Percentiles rank a stretch among this genome's conserved stretches.
phyloP scores from a whole-genome alignment of 2,329 filamentous ascomycete species.

The Paradendryphiella salina region DNA sequence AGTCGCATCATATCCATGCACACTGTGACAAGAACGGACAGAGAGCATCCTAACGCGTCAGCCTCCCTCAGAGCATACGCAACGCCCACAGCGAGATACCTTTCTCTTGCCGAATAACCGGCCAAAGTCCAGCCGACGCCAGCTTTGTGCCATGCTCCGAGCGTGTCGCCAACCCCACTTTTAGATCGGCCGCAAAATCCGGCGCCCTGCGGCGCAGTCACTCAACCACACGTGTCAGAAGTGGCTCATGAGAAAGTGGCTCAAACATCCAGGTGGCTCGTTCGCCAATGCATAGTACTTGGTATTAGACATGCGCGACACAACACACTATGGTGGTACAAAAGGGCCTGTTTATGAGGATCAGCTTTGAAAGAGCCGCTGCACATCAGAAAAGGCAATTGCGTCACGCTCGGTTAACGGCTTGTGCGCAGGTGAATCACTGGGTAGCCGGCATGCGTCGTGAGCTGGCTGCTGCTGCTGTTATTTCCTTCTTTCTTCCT shows the following conservation, averaged over 20 bases:
- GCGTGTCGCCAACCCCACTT: constrained; percentile 1
- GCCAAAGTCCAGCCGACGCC: constrained; percentile 1
- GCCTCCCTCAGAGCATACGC: background rate
- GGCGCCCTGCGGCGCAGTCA: constrained; percentile 15
- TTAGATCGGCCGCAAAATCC: constrained; percentile 4
- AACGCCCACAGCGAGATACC: background rate
- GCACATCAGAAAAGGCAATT: constrained; percentile 10
- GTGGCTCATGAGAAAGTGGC: constrained; percentile 10
- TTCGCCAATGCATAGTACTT: constrained; percentile 7
- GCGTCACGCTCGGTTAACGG: constrained; percentile 16
- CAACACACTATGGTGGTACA: background rate
- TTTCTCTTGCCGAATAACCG: background rate
- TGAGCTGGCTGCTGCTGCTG: constrained; percentile 3
- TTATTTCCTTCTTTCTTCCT: constrained; percentile 4
- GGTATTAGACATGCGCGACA: background rate
- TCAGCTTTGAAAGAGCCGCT: background rate
- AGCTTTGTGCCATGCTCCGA: background rate
- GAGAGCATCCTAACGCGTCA: background rate
- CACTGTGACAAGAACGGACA: background rate
- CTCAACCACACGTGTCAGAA: constrained; percentile 15
- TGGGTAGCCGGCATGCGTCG: constrained; percentile 8
- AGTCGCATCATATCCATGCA: background rate
- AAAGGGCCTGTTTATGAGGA: background rate
- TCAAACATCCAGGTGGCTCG: constrained; percentile 12
- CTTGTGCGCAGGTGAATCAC: constrained; percentile 10